Base-by-base conservation (phyloP, 148 eudicot genomes). In the Dianthus caryophyllus region DNA sequence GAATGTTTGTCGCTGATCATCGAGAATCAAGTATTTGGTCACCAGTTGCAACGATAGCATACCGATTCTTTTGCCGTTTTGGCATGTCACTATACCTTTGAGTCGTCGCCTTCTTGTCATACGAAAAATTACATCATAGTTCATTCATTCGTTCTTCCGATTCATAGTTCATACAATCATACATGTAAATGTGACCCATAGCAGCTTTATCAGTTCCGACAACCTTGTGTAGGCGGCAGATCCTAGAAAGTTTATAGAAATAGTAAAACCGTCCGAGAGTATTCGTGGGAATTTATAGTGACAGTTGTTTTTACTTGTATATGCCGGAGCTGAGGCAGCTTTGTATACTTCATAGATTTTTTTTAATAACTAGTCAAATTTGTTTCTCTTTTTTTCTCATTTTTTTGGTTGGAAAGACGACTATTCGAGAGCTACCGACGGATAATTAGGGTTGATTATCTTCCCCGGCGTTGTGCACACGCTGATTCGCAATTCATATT, bases 81-180 rank as follows among this genome's bases (percentile, higher is more conserved):
- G 74, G 61, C 78, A 56, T 39, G 66, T 55, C 69, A 27, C 57
- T 44, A n/a, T n/a, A 27, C 62, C 16, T 43, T 65, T 24, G 54
- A 66, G 43, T 55, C 47, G 61, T 52, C 61, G 25, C 51, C 73
- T 33, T 47, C 24, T 33, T 65, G 64, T 52, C 49, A 71, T 76
- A 71, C 75, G 29, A 67, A 71, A 60, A 61, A 21, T 51, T 61
- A 71, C 68, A 61, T 38, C 67, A 71, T 72, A 62, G 72, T 67
- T 72, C 76, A 72, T 66, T 66, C 36, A 66, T 77, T 77, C 80
- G 67, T 77, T 77, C 69, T 31, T 31, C 44, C 31, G 43, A 68
- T 67, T 72, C 64, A n/a, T n/a, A n/a, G n/a, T n/a, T n/a, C n/a
- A n/a, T n/a, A n/a, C n/a, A n/a, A n/a, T n/a, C n/a, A 62, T 72